These are phyloP conservation scores for Canariomyces notabilis DNA, from an alignment of 2,329 filamentous ascomycete species.

Conservation along the genomic window DNA sequence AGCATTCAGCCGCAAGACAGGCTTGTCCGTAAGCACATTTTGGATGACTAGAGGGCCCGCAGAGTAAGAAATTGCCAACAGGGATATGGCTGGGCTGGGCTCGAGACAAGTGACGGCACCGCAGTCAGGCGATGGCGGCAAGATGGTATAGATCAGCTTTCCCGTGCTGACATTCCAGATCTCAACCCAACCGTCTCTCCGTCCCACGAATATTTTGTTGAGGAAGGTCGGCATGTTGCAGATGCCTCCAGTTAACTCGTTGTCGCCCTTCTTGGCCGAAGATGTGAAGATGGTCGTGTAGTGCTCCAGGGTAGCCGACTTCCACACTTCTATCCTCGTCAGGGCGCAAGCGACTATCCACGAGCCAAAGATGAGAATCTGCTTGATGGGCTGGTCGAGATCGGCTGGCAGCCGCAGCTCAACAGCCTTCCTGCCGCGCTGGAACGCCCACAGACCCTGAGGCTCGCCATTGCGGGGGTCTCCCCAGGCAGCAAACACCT, in stretches of 20 bases:
- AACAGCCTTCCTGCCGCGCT: constrained; percentile 78
- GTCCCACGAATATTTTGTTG: constrained; percentile 91
- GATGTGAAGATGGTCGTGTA: constrained; percentile 75
- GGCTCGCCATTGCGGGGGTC: constrained; percentile 45
- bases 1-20: constrained; percentile 63
- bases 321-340: constrained; percentile 84
- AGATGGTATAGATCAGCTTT: constrained; percentile 84
- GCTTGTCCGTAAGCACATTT: constrained; percentile 73
- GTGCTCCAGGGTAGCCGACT: constrained; percentile 73
- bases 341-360: constrained; percentile 81
- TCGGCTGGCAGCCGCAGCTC: constrained; percentile 66
- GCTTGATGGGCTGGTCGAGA: constrained; percentile 64
- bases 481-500: constrained; percentile 86
- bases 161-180: constrained; percentile 96
- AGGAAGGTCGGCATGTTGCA: constrained; percentile 90
- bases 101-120: constrained; percentile 85
- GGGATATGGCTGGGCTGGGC: constrained; percentile 74
- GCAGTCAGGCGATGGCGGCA: constrained; percentile 66
- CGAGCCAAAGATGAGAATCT: constrained; percentile 77
- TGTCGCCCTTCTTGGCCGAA: constrained; percentile 51
- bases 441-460: constrained; percentile 83
- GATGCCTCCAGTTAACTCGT: constrained; percentile 70
- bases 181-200: constrained; percentile 82
- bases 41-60: constrained; percentile 74
- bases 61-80: constrained; percentile 83